Evolutionary conservation across 164 flowering plant species (phyloP).

Genomic region (Umbilicus rupestris): DNA sequence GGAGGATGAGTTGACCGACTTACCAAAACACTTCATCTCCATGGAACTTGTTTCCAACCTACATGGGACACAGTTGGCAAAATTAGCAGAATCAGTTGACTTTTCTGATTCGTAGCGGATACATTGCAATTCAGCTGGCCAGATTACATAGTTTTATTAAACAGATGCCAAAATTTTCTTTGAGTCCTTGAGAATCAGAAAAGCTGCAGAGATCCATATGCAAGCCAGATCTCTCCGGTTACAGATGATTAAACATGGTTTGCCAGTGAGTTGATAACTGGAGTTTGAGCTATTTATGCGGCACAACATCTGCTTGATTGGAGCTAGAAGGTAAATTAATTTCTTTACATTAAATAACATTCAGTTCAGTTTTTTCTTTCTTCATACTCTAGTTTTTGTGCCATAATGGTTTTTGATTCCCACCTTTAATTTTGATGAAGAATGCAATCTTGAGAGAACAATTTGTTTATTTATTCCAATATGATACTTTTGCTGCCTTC

Average conservation of each 20-base stretch:
- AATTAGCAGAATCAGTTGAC: conserved; percentile 33
- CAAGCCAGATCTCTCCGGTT: not conserved
- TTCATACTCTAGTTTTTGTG: not conserved
- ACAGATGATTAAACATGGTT: not conserved
- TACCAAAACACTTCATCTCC: conserved; percentile 38
- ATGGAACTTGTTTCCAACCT: conserved; percentile 55
- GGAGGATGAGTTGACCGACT: conserved; percentile 30
- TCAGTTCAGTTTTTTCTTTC: no score
- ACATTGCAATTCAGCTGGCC: not conserved
- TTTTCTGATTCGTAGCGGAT: conserved; percentile 15
- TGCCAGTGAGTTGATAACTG: not conserved
- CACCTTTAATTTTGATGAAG: not conserved
- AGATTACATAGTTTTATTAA: not conserved
- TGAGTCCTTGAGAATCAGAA: not conserved
- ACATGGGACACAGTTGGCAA: conserved; percentile 39
- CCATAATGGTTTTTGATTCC: not conserved
- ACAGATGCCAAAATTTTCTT: not conserved
- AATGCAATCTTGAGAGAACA: no score
- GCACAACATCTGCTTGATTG: not conserved
- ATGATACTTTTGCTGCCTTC: no score
- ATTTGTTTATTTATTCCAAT: no score
- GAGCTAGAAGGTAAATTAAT: not conserved
- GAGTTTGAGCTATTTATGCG: not conserved
- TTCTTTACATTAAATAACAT: not conserved
- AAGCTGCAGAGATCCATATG: not conserved